Evolutionary conservation across 768 basidiomycete genomes (phyloP), one percentile per base, ranked within the genome.

Genomic region (Boletellus ananiceps): DNA sequence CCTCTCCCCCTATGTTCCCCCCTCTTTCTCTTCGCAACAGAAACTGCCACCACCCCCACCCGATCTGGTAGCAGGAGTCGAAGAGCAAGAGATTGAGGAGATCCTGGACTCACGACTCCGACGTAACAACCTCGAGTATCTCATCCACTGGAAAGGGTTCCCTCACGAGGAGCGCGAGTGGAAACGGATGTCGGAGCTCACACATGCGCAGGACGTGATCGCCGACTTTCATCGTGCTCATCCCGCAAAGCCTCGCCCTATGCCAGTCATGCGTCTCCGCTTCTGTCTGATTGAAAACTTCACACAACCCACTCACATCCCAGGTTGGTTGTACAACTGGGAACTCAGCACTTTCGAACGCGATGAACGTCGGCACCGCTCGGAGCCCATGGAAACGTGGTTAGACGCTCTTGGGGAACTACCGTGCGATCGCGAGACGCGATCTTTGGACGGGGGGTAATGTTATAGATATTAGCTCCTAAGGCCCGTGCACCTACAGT

Each of bases 71-170:
- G 29, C 27, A 0, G 44, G 47, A 0, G 1, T 19, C 1, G 23
- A 54, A 4, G 52, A 54, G 11, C 44, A 54, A 2, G 52, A 54
- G 2, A n/a, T 54, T 0, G 47, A 67, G 18, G 48, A 59, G 3
- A 57, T 69, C 3, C 37, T 62, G 0, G 57, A 67, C 32, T 54
- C 50, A 0, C 43, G 52, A 1, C 21, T 41, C 0, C 29, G 39
- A 0, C n/a, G 56, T 5, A 44, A 49, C 11, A 33, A 40, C 3
- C 15, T 64, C 0, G 49, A 63, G 12, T 70, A 70, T 31, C 40
- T 62, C 0, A 46, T 70, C 4, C 54, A 62, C n/a, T 71, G 66
- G 63, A 64, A 63, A 25, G 65, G 57, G 0, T 46, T 48, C 5
- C 51, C 25, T 0, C 27, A 8, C 0, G 29, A 48, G n/a, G 46